Percentiles rank a stretch among this genome's conserved stretches.
These are phyloP conservation scores for Gossypium trilobum DNA, from an alignment of 441 rosid species.

Conservation along the genomic window DNA sequence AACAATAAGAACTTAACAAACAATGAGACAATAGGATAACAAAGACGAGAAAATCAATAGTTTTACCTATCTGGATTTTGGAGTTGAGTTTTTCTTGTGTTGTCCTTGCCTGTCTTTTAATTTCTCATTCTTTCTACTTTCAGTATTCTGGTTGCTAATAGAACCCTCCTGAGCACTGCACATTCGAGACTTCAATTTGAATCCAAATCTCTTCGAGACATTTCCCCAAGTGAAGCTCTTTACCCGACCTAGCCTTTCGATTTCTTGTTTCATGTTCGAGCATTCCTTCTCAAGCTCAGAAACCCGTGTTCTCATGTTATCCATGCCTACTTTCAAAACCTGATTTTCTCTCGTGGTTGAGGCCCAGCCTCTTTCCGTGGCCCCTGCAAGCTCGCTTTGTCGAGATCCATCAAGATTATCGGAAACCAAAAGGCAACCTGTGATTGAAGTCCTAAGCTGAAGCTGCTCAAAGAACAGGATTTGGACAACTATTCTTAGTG, in stretches of 20 bases:
- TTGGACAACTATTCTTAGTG: conserved; percentile 74
- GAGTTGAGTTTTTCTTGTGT: conserved; percentile 47
- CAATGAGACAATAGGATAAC: not conserved
- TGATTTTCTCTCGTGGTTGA: conserved; percentile 88
- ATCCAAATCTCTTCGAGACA: conserved; percentile 74
- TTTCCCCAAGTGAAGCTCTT: conserved; percentile 56
- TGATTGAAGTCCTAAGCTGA: conserved; percentile 88
- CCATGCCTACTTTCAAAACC: conserved; percentile 92
- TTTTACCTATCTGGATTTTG: conserved; percentile 38
- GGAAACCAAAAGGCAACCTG: conserved; percentile 86
- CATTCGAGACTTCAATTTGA: conserved; percentile 88
- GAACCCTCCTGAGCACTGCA: conserved; percentile 88
- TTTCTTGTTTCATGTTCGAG: conserved; percentile 84
- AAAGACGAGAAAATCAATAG: not conserved
- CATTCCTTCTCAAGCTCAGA: conserved; percentile 90
- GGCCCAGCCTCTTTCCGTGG: conserved; percentile 85
- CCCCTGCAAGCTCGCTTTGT: conserved; percentile 62
- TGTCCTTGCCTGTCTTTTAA: conserved; percentile 48
- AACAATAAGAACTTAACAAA: not conserved
- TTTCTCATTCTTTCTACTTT: conserved; percentile 48
- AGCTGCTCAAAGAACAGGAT: conserved; percentile 98
- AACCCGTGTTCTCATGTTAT: conserved; percentile 82
- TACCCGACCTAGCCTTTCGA: conserved; percentile 66
- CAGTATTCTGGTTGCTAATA: conserved; percentile 53
- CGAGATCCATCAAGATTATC: conserved; percentile 89